Base-by-base conservation (phyloP, 1,139 yeast species). In the Nakaseomyces sp. region DNA sequence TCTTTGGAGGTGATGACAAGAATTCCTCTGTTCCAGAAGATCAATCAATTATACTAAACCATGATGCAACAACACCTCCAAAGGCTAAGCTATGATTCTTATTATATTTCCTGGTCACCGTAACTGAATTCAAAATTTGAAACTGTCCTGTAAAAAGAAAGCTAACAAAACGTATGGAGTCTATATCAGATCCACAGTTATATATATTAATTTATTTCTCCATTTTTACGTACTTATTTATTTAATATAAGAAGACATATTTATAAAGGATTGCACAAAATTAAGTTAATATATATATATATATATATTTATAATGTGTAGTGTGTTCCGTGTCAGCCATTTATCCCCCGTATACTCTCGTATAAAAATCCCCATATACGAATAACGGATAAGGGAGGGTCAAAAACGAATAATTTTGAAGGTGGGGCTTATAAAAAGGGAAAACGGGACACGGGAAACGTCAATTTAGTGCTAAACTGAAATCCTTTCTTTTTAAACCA, bases 1-100 rank as follows among this genome's bases (percentile, higher is more conserved):
- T 91, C 65, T 91, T 91, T 61, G 94, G 93, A 12, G 73, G 76
- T 24, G n/a, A n/a, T n/a, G 35, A 50, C 8, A 75, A 70, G 41
- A 62, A 65, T 7, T 68, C 65, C 15, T 66, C 67, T 1, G 70
- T 66, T 33, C 65, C 70, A 47, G 75, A 71, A 37, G 58, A 56
- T 25, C 84, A 83, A 0, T 65, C 69, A 47, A 63, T 78, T 45
- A 79, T 73, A 49, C 68, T 76, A 47, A 79, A 79, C 52, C 59
- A 67, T 25, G 70, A 61, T 18, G 85, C 84, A 17, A 78, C 85
- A 9, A 54, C 70, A 43, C 64, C 70, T 28, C 66, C 74, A 20
- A 74, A 74, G 53, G 73, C 82, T 17, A 77, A 74, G 57, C 64
- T 77, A 37, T 76, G 54, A 51, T 26, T 22, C n/a, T n/a, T n/a